Evolutionary conservation across 2,329 filamentous ascomycete species (phyloP).

Genomic region (Pyrenophora teres): DNA sequence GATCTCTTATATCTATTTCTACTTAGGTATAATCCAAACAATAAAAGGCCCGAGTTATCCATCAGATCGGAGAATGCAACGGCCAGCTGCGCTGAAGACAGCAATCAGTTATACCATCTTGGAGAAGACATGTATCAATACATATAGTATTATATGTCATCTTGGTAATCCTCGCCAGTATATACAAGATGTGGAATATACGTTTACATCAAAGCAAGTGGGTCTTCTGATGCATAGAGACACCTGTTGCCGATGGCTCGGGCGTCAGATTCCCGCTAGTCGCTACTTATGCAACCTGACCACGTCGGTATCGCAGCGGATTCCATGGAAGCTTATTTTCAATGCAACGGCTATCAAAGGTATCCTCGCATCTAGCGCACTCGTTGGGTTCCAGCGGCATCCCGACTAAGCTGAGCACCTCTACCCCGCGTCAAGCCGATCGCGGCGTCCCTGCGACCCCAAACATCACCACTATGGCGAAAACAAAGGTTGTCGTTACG

Average conservation of each 20-base stretch:
- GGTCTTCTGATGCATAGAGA: too few relatives aligned
- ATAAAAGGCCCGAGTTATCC: too few relatives aligned
- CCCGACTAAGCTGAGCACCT: neutral
- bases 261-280: slow-evolving; percentile 12
- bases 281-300: neutral
- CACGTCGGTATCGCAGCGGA: neutral
- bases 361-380: slow-evolving; percentile 15
- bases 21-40: too few relatives aligned
- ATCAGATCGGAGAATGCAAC: too few relatives aligned
- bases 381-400: neutral
- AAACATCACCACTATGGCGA: slow-evolving; percentile 24
- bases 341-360: slow-evolving; percentile 17
- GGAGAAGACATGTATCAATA: too few relatives aligned
- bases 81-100: too few relatives aligned
- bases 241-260: slow-evolving; percentile 13
- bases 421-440: slow-evolving; percentile 27
- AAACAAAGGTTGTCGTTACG: slow-evolving; percentile 37
- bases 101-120: too few relatives aligned
- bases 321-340: neutral
- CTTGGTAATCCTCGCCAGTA: too few relatives aligned
- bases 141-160: too few relatives aligned
- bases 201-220: too few relatives aligned
- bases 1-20: too few relatives aligned
- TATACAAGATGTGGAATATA: too few relatives aligned
- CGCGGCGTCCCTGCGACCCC: slow-evolving; percentile 13